A percentile compares a stretch with the other conserved stretches of the same genome.
These are phyloP conservation scores for Hygrocybe coccinea DNA, from an alignment of 768 basidiomycete species.

Conservation along the genomic window DNA sequence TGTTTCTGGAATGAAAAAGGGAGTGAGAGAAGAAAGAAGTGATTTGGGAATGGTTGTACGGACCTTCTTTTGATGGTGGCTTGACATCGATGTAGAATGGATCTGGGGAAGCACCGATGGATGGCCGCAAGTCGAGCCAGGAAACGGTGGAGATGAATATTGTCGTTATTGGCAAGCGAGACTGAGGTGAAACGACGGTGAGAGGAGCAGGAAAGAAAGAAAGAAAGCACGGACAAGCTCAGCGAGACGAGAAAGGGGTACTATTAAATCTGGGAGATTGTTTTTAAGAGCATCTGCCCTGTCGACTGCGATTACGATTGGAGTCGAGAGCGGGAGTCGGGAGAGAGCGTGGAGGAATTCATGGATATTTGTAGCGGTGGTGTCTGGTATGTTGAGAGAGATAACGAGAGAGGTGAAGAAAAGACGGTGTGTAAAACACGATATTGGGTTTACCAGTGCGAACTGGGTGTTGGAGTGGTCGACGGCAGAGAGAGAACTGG, in stretches of 20 bases:
- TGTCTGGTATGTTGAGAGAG: too few species aligned
- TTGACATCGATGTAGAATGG: slow-evolving; percentile 62
- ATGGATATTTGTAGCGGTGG: not conserved
- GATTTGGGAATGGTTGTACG: slow-evolving; percentile 13
- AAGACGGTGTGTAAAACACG: too few species aligned
- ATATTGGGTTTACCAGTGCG: too few species aligned
- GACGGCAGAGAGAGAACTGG: too few species aligned
- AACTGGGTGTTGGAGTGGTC: too few species aligned
- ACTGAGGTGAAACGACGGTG: slow-evolving; percentile 33
- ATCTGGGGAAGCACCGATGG: slow-evolving; percentile 64
- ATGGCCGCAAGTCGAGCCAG: slow-evolving; percentile 72
- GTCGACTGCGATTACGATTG: slow-evolving; percentile 61
- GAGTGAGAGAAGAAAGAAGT: slow-evolving; percentile 34
- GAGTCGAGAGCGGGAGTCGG: not conserved
- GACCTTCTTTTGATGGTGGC: slow-evolving; percentile 54
- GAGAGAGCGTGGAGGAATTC: not conserved
- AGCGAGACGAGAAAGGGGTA: slow-evolving; percentile 64
- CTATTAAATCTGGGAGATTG: slow-evolving; percentile 56
- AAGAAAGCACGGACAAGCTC: slow-evolving; percentile 51
- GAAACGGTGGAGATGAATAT: slow-evolving; percentile 59
- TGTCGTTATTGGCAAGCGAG: slow-evolving; percentile 53
- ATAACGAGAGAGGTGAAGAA: too few species aligned
- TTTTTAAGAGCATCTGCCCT: slow-evolving; percentile 64
- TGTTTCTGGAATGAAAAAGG: slow-evolving; percentile 5
- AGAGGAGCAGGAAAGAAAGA: not conserved